Evolutionary conservation across 805 yeast genomes (phyloP), one percentile per base, ranked within the genome.

Genomic region (Saccharomycopsis amapae): DNA sequence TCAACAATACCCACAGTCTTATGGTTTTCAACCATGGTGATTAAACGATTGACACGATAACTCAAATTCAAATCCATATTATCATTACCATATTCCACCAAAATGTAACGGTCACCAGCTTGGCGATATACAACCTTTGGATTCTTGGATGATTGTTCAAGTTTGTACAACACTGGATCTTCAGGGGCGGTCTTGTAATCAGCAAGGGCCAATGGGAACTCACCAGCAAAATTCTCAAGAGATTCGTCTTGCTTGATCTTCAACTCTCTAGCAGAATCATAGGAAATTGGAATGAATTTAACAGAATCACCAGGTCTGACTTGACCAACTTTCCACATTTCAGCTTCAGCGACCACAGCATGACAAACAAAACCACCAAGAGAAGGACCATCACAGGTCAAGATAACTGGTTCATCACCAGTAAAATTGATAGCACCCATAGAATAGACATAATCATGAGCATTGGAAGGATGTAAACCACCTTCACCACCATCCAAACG

Each of bases 311-410:
- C 97, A 3, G 97, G 97, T 63, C 85, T 89, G 36, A 86, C 89
- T 68, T 90, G 97, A 39, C 98, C 98, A 60, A 93, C 85, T 69
- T 93, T 93, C 97, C 97, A 90, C 82, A 93, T 78, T 67, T 93
- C 98, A 34, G 94, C 86, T 59, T 88, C 94, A 12, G 87, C 85
- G 53, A 93, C 95, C 49, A 93, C 97, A 6, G 95, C 97, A 60
- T 88, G 84, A 65, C 97, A 90, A 28, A 90, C 97, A 60, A 90
- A 93, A 1, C 98, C 98, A 59, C 98, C 97, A 48, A 90, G 75
- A 9, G 96, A 85, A 35, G 98, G 97, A 53, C 97, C 97, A 66
- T 90, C 98, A 61, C 97, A 86, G 2, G 97, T 87, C 63, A 90
- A 73, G 53, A 90, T 88, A 28, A 90, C 98, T 1, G 97, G 97